phyloP scores from a whole-genome alignment of 2,329 filamentous ascomycete genomes.

The Diaporthe destruens region DNA sequence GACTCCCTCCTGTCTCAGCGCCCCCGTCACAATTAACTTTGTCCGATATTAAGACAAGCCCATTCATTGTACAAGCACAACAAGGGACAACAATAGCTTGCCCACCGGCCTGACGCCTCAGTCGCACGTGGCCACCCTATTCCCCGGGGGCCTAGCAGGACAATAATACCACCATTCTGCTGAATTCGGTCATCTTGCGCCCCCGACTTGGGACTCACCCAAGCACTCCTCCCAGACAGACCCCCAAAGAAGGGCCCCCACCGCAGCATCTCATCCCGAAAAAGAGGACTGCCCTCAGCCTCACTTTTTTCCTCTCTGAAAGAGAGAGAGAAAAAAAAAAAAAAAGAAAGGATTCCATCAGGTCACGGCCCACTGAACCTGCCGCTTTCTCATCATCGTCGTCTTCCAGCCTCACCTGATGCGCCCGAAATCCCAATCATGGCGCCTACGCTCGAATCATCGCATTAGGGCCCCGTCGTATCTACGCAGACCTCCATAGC shows the following conservation, averaged over 20 bases:
- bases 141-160: neutral
- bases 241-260: neutral
- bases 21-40: conserved; percentile 23
- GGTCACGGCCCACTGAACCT: neutral
- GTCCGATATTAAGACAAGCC: neutral
- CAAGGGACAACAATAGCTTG: conserved; percentile 18
- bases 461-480: conserved; percentile 30
- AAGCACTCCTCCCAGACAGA: conserved; percentile 2
- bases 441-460: conserved; percentile 24
- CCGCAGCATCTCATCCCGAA: neutral
- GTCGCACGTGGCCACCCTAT: conserved; percentile 10
- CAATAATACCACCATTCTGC: neutral
- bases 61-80: conserved; percentile 16
- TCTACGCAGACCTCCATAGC: conserved; percentile 37
- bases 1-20: conserved; percentile 12
- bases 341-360: neutral
- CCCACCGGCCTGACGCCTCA: neutral
- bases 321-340: no score
- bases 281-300: neutral
- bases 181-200: neutral
- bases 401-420: conserved; percentile 31
- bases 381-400: neutral
- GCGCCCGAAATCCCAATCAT: conserved; percentile 32
- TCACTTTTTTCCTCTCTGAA: neutral
- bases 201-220: neutral